Percentiles rank a stretch among this genome's conserved stretches.
phyloP scores from a whole-genome alignment of 1,139 yeast genomes.

The Blastobotrys capitulatus region DNA sequence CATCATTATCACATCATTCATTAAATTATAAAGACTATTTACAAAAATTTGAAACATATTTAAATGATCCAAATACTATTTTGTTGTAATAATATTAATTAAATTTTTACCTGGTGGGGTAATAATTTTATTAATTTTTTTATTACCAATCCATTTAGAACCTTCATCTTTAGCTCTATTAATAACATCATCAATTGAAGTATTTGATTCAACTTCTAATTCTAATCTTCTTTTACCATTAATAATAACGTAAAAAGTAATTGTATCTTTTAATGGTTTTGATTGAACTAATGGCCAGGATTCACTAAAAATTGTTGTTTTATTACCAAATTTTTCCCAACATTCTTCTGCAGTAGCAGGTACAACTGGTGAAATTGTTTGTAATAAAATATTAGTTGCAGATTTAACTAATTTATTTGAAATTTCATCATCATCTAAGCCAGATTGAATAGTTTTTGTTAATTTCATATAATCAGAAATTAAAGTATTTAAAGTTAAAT shows the following conservation, averaged over 20 bases:
- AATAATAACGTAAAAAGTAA: slow-evolving; percentile 41
- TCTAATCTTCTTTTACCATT: slow-evolving; percentile 59
- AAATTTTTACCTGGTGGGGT: slow-evolving; percentile 22
- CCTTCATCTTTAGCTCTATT: slow-evolving; percentile 17
- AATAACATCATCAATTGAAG: slow-evolving; percentile 32
- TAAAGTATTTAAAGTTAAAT: slow-evolving; percentile 71
- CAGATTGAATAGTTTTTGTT: slow-evolving; percentile 49
- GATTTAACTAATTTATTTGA: slow-evolving; percentile 36
- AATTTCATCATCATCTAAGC: slow-evolving; percentile 26
- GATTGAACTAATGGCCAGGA: slow-evolving; percentile 28
- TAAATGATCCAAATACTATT: slow-evolving; percentile 5
- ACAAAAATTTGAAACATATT: slow-evolving; percentile 4
- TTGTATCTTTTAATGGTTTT: slow-evolving; percentile 10
- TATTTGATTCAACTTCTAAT: slow-evolving; percentile 34
- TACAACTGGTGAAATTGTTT: slow-evolving; percentile 63
- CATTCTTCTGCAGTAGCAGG: slow-evolving; percentile 83
- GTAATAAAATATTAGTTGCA: slow-evolving; percentile 48
- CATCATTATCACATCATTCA: not conserved
- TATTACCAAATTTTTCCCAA: slow-evolving; percentile 44
- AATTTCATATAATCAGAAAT: slow-evolving; percentile 87
- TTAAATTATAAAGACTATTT: slow-evolving; percentile 4
- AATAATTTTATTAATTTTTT: slow-evolving; percentile 19
- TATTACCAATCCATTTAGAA: slow-evolving; percentile 18
- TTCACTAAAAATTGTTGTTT: slow-evolving; percentile 44
- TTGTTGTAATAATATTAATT: slow-evolving; percentile 19